Conservation (phyloP, 2,329 filamentous ascomycete species). For the Arthrocladium fulminans region DNA sequence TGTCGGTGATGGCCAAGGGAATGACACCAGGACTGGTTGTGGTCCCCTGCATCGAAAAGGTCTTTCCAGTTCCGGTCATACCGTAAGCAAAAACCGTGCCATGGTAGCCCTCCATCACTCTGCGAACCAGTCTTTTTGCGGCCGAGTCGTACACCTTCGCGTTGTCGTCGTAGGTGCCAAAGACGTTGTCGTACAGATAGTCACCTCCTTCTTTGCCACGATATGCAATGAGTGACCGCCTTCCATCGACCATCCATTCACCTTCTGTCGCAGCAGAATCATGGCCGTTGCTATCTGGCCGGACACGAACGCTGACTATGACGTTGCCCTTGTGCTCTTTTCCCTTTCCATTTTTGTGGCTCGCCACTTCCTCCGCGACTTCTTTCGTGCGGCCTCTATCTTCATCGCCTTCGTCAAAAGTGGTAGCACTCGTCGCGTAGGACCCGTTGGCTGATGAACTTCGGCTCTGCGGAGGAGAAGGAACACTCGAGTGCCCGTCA, state of each 20-base stretch:
- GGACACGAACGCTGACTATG: conserved; percentile 84
- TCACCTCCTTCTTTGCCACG: conserved; percentile 84
- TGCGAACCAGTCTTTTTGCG: conserved; percentile 84
- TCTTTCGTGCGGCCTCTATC: conserved; percentile 30
- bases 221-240: conserved; percentile 72
- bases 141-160: conserved; percentile 87
- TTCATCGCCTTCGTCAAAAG: conserved; percentile 71
- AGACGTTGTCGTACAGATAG: conserved; percentile 95
- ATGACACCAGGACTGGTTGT: conserved; percentile 93
- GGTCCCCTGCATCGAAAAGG: conserved; percentile 98
- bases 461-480: conserved; percentile 77
- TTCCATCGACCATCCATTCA: conserved; percentile 88
- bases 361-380: conserved; percentile 20
- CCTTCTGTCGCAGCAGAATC: conserved; percentile 57
- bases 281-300: conserved; percentile 65
- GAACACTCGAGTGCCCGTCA: conserved; percentile 65
- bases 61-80: conserved; percentile 98
- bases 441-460: conserved; percentile 89
- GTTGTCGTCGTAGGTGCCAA: conserved; percentile 88
- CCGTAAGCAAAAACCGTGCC: conserved; percentile 97
- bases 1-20: conserved; percentile 92
- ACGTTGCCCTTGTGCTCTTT: conserved; percentile 84
- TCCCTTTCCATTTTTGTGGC: conserved; percentile 29
- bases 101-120: conserved; percentile 98
- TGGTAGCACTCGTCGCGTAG: conserved; percentile 81